A percentile compares a stretch with the other conserved stretches of the same genome.
Evolutionary conservation across 2,329 filamentous ascomycete genomes (phyloP).

Genomic region (Nemania sp.): DNA sequence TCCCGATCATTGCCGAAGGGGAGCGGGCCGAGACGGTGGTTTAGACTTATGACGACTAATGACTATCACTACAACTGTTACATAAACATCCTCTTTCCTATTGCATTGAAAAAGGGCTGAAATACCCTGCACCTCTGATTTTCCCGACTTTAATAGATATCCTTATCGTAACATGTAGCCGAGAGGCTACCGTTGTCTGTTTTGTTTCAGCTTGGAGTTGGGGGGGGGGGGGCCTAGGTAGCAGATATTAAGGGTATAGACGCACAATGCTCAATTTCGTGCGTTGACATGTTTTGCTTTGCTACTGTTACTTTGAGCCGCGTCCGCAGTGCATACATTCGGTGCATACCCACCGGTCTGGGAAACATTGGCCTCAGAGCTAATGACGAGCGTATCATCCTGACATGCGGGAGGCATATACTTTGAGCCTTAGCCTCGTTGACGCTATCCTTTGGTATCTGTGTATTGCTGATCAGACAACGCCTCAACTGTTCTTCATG

Average conservation of each 20-base stretch:
- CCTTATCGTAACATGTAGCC: not conserved
- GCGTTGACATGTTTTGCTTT: not conserved
- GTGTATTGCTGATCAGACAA: no score
- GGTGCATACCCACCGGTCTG: no score
- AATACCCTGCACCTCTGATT: not conserved
- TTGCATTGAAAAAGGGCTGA: not conserved
- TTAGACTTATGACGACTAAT: conserved; percentile 53
- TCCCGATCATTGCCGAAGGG: conserved; percentile 87
- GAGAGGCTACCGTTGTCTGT: conserved; percentile 2
- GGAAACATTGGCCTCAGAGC: no score
- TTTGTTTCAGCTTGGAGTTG: conserved; percentile 31
- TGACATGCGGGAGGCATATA: no score
- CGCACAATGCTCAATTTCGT: not conserved
- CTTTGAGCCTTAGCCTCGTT: no score
- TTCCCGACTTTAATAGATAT: not conserved
- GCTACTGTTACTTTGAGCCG: no score
- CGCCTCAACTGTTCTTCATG: no score
- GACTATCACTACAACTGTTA: conserved; percentile 10
- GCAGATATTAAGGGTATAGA: conserved; percentile 22
- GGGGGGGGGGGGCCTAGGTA: conserved; percentile 4
- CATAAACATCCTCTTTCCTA: conserved; percentile 17
- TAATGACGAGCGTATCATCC: no score
- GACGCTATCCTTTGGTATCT: no score
- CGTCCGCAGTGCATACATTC: no score
- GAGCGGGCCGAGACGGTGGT: conserved; percentile 84